phyloP scores from a whole-genome alignment of 2,329 filamentous ascomycete genomes.

The Lachnellula cervina region DNA sequence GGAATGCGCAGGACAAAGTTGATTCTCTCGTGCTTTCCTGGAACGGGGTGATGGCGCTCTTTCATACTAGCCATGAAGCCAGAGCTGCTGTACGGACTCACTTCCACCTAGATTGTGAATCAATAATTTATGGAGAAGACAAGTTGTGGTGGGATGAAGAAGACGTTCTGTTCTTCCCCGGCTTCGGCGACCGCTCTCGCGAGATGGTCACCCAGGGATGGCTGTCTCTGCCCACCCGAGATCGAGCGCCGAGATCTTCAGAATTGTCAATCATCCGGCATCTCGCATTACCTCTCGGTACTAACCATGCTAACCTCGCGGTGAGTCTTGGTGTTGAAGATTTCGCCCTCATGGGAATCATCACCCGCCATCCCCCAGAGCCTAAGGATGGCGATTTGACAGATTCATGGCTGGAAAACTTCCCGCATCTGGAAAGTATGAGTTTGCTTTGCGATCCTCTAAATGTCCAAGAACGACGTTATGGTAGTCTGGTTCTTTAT shows the following conservation, averaged over 20 bases:
- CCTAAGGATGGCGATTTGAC: neutral
- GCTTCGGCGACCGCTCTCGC: neutral
- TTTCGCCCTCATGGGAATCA: neutral
- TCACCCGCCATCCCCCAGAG: neutral
- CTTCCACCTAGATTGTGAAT: neutral
- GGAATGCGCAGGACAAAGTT: neutral
- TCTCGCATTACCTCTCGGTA: neutral
- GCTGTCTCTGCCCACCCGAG: neutral
- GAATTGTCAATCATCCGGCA: too few relatives aligned
- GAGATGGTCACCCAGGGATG: neutral
- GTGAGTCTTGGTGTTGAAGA: neutral
- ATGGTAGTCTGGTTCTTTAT: constrained; percentile 1
- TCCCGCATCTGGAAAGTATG: constrained; percentile 1
- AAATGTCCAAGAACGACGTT: neutral
- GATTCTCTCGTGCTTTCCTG: neutral
- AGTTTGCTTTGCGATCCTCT: constrained; percentile 1
- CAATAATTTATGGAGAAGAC: neutral
- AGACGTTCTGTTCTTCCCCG: neutral
- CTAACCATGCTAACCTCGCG: neutral
- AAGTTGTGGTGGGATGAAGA: neutral
- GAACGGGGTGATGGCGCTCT: neutral
- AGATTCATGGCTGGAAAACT: neutral
- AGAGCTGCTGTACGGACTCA: neutral
- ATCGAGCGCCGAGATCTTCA: too few relatives aligned
- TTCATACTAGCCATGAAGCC: neutral